Evolutionary conservation across 129 eudicot species (phyloP), one percentile per base, ranked within the genome.

Genomic region (Escallonia herrerae): DNA sequence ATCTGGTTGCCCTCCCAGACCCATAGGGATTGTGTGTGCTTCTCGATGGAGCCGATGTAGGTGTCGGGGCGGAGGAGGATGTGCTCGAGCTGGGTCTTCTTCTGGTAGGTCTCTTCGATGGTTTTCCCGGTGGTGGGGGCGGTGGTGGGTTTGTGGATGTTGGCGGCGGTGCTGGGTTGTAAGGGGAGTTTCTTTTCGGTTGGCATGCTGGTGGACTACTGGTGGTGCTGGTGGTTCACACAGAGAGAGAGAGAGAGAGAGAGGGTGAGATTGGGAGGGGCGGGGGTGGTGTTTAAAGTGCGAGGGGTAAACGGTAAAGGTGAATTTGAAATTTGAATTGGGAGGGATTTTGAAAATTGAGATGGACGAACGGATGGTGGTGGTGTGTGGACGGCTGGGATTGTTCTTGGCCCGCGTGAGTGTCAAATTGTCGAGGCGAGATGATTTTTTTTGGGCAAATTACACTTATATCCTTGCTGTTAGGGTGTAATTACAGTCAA

Each of bases 11-110:
- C 7, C 7, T 86, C 84, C 82, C 76, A 88, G 1, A 93, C 86
- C 95, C 95, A 93, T 0, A 88, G 85, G 0, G 72, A 65, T 48
- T 84, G 80, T 7, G 79, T 79, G 74, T 93, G 95, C 8, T 84
- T 86, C 12, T 93, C 99, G 4, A 86, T 68, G 15, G 99, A 93
- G 39, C 99, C 99, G 61, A 93, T 77, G 90, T 93, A 93, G 40
- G 96, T 88, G 53, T 93, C 99, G 2, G 99, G 99, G 1, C 96
- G 84, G 60, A 93, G 95, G 8, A 93, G 87, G 86, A 93, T 93
- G 87, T 93, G 99, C 11, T 93, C 99, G 37, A 93, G 95, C 62
- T 93, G 98, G 22, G 98, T 68, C 22, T 93, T 93, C 60, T 93
- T 93, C 81, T 93, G 98, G 86, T 88, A 93, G 40, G 79, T 83